Percentiles rank a stretch among this genome's conserved stretches.
Evolutionary conservation across 2,329 filamentous ascomycete species (phyloP).

Genomic region (Lecanosticta acicola): DNA sequence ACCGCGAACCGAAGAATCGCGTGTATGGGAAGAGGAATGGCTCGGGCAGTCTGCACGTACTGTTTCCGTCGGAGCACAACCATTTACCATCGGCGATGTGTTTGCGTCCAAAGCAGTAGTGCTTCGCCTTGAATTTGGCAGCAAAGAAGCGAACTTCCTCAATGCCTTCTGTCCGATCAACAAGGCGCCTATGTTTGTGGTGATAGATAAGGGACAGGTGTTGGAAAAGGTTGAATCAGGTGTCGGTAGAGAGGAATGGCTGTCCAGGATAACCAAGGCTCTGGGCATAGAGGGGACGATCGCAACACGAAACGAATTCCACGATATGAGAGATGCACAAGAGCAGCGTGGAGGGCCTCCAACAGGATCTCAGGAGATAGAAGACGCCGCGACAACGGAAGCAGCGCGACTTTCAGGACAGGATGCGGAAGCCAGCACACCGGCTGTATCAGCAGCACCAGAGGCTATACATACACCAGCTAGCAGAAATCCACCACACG

Average conservation of each 20-base stretch:
- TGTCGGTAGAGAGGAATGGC: conserved; percentile 58
- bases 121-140: conserved; percentile 65
- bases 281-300: conserved; percentile 30
- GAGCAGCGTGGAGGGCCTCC: neutral
- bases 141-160: conserved; percentile 75
- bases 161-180: conserved; percentile 77
- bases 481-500: too few relatives aligned
- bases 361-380: neutral
- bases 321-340: conserved; percentile 7
- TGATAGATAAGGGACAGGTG: conserved; percentile 69
- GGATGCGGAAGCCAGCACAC: neutral
- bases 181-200: conserved; percentile 68
- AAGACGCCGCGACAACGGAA: neutral
- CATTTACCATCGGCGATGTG: conserved; percentile 30
- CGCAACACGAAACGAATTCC: conserved; percentile 8
- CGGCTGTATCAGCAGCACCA: too few relatives aligned
- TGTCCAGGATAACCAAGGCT: conserved; percentile 48
- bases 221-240: conserved; percentile 69
- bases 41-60: conserved; percentile 12
- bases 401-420: neutral
- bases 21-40: conserved; percentile 36
- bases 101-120: conserved; percentile 61
- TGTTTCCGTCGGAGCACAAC: neutral
- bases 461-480: too few relatives aligned
- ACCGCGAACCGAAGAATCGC: conserved; percentile 64